Base-by-base conservation (phyloP, 495 filamentous ascomycete species). In the Hyaloscypha bicolor region DNA sequence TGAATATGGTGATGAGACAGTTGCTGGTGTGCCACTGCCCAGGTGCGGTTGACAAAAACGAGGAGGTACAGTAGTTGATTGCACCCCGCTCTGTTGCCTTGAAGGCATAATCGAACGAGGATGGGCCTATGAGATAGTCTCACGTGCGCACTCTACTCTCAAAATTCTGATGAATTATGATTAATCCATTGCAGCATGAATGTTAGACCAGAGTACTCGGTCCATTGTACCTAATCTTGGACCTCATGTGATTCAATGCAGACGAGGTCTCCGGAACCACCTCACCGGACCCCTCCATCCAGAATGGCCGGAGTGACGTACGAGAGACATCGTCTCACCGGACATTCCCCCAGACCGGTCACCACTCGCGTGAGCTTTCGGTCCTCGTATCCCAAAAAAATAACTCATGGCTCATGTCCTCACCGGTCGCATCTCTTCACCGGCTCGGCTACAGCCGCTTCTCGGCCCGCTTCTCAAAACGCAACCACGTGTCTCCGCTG, bases 1-100 rank as follows among this genome's bases (percentile, higher is more conserved):
- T 21, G 59, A 62, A 14, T 62, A 62, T 45, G 35, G 35, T 6
- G 59, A 62, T 25, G 59, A 62, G 39, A 62, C 59, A 42, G 22
- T 62, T 21, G 12, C 25, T 51, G 59, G 59, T 1, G 59, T 22
- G 59, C 35, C 59, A n/a, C 37, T 62, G n/a, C 35, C 19, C 4
- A n/a, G 21, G 9, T 48, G 11, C 19, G 59, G 33, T 31, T 62
- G 32, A 22, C 35, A 16, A 19, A 39, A 37, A 39, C 16, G 59
- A 62, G 5, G 59, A 9, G 22, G 16, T 1, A 16, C 16, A 11
- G 42, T 37, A 4, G 16, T 3, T 14, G 16, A 14, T 4, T 48
- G 42, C 42, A 14, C 16, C 16, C 42, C 42, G 42, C 16, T 48
- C 42, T 48, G 1, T 48, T 19, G 11, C 16, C 42, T 48, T 48